Evolutionary conservation across 345 rosid species (phyloP), one percentile per base, ranked within the genome.

Genomic region (Crucihimalaya himalaica): DNA sequence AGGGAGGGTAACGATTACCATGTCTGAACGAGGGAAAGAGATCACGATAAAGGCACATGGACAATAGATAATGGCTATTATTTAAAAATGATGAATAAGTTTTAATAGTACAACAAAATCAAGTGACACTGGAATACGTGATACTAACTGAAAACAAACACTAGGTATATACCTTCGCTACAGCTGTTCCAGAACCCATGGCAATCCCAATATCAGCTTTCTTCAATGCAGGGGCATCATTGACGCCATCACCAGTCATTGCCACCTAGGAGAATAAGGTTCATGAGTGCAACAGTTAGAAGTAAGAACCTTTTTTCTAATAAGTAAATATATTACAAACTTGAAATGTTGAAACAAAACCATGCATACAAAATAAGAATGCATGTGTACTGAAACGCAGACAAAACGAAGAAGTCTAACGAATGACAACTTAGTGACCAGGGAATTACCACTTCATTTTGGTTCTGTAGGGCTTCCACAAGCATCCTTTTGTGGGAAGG

Each of bases 161-260:
- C 20, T 51, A 19, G 67, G 54, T 5, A 13, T 32, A 34, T 82
- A 95, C 99, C 98, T 95, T 95, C 58, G 99, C 99, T 81, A 92
- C 99, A 52, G 98, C 97, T 75, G 98, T 95, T 81, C 98, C 99
- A 78, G 99, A 95, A 78, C 99, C 99, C 98, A 95, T 95, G 51
- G 99, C 99, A 81, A 95, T 86, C 73, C 99, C 99, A 69, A 95
- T 95, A 79, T 95, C 87, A 68, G 99, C 98, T 85, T 92, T 95
- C 86, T 89, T 95, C 35, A 95, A 72, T 6, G 99, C 99, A 81
- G 99, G 98, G 70, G 98, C 99, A 86, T 95, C 99, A 83, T 95
- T 95, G 60, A 95, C 99, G 57, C 99, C 99, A 77, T 95, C 99
- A 68, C 99, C 99, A 70, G 99, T 95, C 99, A 95, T 92, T 74